A percentile compares a stretch with the other conserved stretches of the same genome.
phyloP scores from a whole-genome alignment of 2,329 filamentous ascomycete genomes.

The Hymenoscyphus fraxineus region DNA sequence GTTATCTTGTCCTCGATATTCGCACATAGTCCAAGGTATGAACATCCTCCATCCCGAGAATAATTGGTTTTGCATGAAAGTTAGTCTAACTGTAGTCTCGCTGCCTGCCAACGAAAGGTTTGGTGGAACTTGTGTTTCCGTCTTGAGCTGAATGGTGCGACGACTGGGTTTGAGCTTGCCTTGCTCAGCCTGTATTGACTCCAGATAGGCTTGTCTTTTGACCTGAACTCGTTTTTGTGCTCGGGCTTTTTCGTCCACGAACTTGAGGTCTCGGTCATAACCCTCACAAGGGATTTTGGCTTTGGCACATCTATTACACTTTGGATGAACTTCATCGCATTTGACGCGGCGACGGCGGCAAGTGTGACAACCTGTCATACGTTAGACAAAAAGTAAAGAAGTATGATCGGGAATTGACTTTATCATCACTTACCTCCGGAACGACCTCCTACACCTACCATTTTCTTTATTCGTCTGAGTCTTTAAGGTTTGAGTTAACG shows the following conservation, averaged over 20 bases:
- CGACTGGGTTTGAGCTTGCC: slow-evolving; percentile 9
- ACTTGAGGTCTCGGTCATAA: slow-evolving; percentile 19
- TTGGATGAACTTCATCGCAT: slow-evolving; percentile 17
- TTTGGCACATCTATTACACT: slow-evolving; percentile 17
- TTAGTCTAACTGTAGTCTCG: slow-evolving; percentile 9
- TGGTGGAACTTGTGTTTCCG: slow-evolving; percentile 2
- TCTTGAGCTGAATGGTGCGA: neutral
- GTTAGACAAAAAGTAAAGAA: neutral
- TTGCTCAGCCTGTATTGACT: slow-evolving; percentile 19
- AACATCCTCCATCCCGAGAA: slow-evolving; percentile 14
- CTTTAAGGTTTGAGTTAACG: neutral
- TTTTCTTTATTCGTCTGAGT: neutral
- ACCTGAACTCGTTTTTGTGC: slow-evolving; percentile 20
- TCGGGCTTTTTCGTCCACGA: slow-evolving; percentile 21
- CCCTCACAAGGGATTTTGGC: slow-evolving; percentile 18
- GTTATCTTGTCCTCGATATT: slow-evolving; percentile 12
- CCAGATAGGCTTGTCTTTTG: slow-evolving; percentile 20
- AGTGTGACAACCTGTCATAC: slow-evolving; percentile 16
- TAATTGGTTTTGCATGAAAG: slow-evolving; percentile 15
- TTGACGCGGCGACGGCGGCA: slow-evolving; percentile 18
- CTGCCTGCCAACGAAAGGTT: slow-evolving; percentile 5
- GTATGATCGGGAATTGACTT: neutral
- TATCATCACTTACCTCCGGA: slow-evolving; percentile 12
- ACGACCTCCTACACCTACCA: slow-evolving; percentile 12
- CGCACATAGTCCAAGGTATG: slow-evolving; percentile 13